A percentile compares a stretch with the other conserved stretches of the same genome.
These are phyloP conservation scores for Globisporangium radiosum DNA, from an alignment of 352 stramenopile genomes.

Conservation along the genomic window DNA sequence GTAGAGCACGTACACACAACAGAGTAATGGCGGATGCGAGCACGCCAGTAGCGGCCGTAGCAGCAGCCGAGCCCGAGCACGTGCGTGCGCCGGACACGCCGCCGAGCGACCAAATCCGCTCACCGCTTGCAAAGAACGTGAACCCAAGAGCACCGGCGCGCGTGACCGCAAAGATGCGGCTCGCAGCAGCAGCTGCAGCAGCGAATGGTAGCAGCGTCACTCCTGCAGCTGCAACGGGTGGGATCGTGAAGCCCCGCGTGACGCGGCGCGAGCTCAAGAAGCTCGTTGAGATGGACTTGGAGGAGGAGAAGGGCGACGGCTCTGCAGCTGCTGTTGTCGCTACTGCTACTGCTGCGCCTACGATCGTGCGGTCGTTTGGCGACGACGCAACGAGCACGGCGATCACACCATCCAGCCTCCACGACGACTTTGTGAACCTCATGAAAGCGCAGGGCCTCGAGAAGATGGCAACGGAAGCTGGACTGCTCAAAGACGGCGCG, in stretches of 20 bases:
- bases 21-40: neutral
- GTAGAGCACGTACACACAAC: neutral
- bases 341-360: neutral
- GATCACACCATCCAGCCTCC: slow-evolving; percentile 65
- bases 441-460: slow-evolving; percentile 82
- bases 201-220: neutral
- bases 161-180: slow-evolving; percentile 34
- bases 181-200: slow-evolving; percentile 8
- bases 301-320: slow-evolving; percentile 53
- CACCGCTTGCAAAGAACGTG: slow-evolving; percentile 22
- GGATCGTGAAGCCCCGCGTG: slow-evolving; percentile 32
- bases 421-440: slow-evolving; percentile 84
- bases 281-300: slow-evolving; percentile 62
- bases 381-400: slow-evolving; percentile 25
- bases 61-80: slow-evolving; percentile 20
- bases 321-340: neutral
- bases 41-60: neutral
- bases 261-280: slow-evolving; percentile 79
- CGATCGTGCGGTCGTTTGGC: slow-evolving; percentile 24
- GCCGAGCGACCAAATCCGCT: slow-evolving; percentile 21
- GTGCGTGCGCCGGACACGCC: slow-evolving; percentile 21
- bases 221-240: slow-evolving; percentile 11
- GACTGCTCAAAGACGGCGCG: slow-evolving; percentile 65
- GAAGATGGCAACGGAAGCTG: slow-evolving; percentile 76
- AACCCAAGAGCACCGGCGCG: slow-evolving; percentile 40